Conservation (phyloP, 805 yeast species). For the Starmerella bombi region DNA sequence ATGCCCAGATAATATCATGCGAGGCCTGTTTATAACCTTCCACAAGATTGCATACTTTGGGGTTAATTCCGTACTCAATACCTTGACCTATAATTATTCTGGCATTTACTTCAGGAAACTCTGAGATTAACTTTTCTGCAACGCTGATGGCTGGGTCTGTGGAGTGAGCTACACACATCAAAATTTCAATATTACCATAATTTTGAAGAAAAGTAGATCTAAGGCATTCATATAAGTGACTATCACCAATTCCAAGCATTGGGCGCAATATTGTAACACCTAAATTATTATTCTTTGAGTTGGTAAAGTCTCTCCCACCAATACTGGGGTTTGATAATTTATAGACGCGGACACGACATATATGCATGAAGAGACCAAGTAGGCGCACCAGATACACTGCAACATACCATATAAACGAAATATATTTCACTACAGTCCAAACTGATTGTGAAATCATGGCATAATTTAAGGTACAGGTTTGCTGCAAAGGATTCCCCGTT, state of each 20-base stretch:
- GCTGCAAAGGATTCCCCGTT: too few relatives aligned
- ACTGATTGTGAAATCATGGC: too few relatives aligned
- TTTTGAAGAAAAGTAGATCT: conserved; percentile 54
- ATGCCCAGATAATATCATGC: conserved; percentile 66
- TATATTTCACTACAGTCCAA: conserved; percentile 1
- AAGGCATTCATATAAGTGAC: conserved; percentile 56
- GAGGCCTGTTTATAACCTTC: conserved; percentile 61
- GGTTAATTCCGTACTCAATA: conserved; percentile 58
- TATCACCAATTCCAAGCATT: conserved; percentile 63
- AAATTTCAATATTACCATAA: conserved; percentile 53
- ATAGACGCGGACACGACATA: not conserved
- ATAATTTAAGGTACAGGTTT: too few relatives aligned
- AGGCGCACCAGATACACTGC: conserved; percentile 8
- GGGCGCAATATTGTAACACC: conserved; percentile 75
- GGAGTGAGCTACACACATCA: conserved; percentile 59
- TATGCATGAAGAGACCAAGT: conserved; percentile 8
- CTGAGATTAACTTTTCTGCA: conserved; percentile 36
- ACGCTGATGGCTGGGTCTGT: conserved; percentile 54
- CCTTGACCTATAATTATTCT: conserved; percentile 41
- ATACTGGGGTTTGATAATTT: too few relatives aligned
- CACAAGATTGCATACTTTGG: conserved; percentile 76
- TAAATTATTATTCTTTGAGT: conserved; percentile 18
- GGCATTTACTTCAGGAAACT: conserved; percentile 47
- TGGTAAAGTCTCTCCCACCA: too few relatives aligned
- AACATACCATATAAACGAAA: conserved; percentile 6